Evolutionary conservation across 179 eudicot species (phyloP).

Genomic region (Beta macrorhiza): DNA sequence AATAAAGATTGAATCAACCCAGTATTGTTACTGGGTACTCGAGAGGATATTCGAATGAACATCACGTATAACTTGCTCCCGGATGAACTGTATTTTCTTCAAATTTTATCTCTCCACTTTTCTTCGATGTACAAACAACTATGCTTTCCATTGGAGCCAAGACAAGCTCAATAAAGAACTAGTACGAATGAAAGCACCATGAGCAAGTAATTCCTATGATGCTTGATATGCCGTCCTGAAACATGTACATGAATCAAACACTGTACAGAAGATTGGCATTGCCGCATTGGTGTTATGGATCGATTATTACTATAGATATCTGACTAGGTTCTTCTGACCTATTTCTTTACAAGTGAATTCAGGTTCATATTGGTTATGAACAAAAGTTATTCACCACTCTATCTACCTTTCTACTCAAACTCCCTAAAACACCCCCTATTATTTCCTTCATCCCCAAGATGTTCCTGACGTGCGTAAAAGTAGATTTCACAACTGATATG

Average conservation of each 20-base stretch:
- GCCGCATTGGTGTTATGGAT: not conserved
- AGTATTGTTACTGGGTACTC: not conserved
- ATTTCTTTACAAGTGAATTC: too few species aligned
- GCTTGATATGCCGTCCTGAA: slow-evolving; percentile 27
- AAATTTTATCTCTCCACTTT: not conserved
- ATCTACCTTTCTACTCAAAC: too few species aligned
- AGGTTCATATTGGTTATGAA: too few species aligned
- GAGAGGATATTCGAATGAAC: not conserved
- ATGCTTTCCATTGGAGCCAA: not conserved
- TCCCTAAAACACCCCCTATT: too few species aligned
- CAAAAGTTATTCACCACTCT: too few species aligned
- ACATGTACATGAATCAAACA: not conserved
- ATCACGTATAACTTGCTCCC: slow-evolving; percentile 6
- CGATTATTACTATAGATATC: not conserved
- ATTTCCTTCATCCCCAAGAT: too few species aligned
- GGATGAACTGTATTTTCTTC: not conserved
- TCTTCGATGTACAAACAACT: slow-evolving; percentile 22
- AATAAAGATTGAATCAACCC: slow-evolving; percentile 1
- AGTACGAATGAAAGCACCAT: slow-evolving; percentile 16
- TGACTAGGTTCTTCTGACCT: not conserved
- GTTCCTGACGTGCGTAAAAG: too few species aligned
- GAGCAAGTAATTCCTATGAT: slow-evolving; percentile 17
- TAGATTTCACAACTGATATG: too few species aligned
- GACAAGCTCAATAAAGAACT: slow-evolving; percentile 13
- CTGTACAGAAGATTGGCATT: not conserved